A percentile compares a stretch with the other conserved stretches of the same genome.
These are phyloP conservation scores for Mortierella alpina DNA, from an alignment of 192 early-diverging fungal species.

Conservation along the genomic window DNA sequence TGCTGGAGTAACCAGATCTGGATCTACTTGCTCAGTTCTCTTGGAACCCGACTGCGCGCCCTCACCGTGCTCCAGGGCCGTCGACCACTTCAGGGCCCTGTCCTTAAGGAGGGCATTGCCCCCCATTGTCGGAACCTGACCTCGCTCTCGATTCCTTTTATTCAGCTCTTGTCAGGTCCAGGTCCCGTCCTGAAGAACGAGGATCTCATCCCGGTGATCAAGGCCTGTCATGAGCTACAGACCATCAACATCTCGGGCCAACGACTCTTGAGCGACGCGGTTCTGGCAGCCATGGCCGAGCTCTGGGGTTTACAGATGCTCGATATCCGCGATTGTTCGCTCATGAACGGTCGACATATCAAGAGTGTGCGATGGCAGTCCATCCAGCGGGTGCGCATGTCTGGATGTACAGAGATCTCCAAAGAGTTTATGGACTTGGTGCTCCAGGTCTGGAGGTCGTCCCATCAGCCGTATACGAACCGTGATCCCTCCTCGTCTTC, in stretches of 20 bases:
- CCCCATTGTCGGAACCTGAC: constrained; percentile 42
- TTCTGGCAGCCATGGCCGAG: constrained; percentile 34
- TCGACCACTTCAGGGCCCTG: constrained; percentile 32
- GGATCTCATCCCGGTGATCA: constrained; percentile 51
- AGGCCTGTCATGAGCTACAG: constrained; percentile 41
- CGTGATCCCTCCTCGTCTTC: neutral
- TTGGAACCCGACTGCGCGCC: constrained; percentile 33
- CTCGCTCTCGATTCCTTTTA: constrained; percentile 43
- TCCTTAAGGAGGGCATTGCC: constrained; percentile 37
- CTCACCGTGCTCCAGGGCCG: constrained; percentile 41
- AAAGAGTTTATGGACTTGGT: constrained; percentile 51
- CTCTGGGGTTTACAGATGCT: constrained; percentile 45
- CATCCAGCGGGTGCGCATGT: constrained; percentile 45
- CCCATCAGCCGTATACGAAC: neutral
- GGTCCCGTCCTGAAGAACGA: constrained; percentile 27
- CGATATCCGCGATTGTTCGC: constrained; percentile 37
- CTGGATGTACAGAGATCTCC: constrained; percentile 40
- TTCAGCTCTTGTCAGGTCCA: constrained; percentile 40
- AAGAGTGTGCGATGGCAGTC: constrained; percentile 48
- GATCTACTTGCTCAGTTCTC: constrained; percentile 36
- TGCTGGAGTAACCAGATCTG: constrained; percentile 54
- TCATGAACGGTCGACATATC: constrained; percentile 34
- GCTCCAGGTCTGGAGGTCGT: constrained; percentile 36
- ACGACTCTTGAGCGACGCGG: constrained; percentile 28
- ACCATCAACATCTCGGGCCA: constrained; percentile 39